These are phyloP conservation scores for Pichia sp. DNA, from an alignment of 1,139 yeast genomes.

Conservation along the genomic window DNA sequence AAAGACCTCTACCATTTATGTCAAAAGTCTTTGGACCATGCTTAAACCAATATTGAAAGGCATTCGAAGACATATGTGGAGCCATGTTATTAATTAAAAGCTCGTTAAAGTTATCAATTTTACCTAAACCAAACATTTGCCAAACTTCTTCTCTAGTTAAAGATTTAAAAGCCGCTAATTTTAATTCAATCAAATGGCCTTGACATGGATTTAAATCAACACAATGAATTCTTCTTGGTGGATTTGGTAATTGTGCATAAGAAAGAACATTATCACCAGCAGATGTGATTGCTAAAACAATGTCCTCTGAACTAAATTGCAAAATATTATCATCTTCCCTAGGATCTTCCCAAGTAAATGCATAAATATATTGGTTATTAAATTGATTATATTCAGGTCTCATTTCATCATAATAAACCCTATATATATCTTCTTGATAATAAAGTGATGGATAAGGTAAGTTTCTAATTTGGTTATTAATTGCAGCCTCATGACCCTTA, in stretches of 20 bases:
- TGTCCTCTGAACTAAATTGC: slow-evolving; percentile 55
- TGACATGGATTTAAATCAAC: slow-evolving; percentile 82
- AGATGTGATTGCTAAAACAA: slow-evolving; percentile 75
- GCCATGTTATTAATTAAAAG: slow-evolving; percentile 53
- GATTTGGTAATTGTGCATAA: slow-evolving; percentile 62
- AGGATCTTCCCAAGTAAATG: slow-evolving; percentile 90
- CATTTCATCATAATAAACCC: slow-evolving; percentile 72
- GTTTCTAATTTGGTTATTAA: slow-evolving; percentile 53
- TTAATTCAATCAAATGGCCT: slow-evolving; percentile 71
- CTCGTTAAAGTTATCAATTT: slow-evolving; percentile 44
- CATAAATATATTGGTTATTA: slow-evolving; percentile 72
- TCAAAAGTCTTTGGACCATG: slow-evolving; percentile 55
- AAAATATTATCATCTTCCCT: slow-evolving; percentile 68
- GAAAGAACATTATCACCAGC: slow-evolving; percentile 80
- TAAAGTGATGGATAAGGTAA: slow-evolving; percentile 75
- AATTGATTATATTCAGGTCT: slow-evolving; percentile 65
- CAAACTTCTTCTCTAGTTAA: slow-evolving; percentile 58
- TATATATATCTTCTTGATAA: slow-evolving; percentile 70
- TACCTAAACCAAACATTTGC: slow-evolving; percentile 74
- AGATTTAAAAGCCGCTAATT: slow-evolving; percentile 62
- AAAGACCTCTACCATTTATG: slow-evolving; percentile 52
- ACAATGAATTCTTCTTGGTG: slow-evolving; percentile 75
- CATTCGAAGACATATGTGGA: slow-evolving; percentile 70
- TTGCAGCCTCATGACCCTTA: slow-evolving; percentile 75
- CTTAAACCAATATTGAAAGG: slow-evolving; percentile 74